phyloP scores from a whole-genome alignment of 768 basidiomycete genomes.

The Boletellus ananas region DNA sequence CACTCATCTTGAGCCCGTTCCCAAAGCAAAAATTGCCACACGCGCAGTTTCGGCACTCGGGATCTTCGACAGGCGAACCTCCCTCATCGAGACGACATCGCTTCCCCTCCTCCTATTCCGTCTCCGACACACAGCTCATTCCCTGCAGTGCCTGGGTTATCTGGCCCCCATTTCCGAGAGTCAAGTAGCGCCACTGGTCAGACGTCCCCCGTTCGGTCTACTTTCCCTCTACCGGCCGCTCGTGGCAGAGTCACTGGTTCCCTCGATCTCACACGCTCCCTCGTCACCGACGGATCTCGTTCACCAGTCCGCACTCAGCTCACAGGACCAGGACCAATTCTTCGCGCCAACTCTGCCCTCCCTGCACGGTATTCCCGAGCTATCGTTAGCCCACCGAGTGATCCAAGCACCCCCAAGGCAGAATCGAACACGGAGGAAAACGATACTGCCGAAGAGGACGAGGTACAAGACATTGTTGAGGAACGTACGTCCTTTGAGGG shows the following conservation, averaged over 20 bases:
- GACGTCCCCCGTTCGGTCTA: conserved; percentile 27
- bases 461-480: conserved; percentile 28
- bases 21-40: conserved; percentile 75
- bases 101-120: conserved; percentile 32
- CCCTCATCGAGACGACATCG: conserved; percentile 42
- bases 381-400: conserved; percentile 11
- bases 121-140: conserved; percentile 28
- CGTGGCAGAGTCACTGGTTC: conserved; percentile 22
- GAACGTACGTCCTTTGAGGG: conserved; percentile 22
- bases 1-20: background rate
- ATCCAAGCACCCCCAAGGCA: conserved; percentile 1
- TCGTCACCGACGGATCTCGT: conserved; percentile 17
- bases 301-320: conserved; percentile 27
- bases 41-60: conserved; percentile 73
- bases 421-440: conserved; percentile 21
- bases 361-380: conserved; percentile 35
- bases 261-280: conserved; percentile 21
- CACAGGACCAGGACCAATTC: conserved; percentile 31
- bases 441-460: conserved; percentile 26
- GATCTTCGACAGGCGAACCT: conserved; percentile 72
- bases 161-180: conserved; percentile 9
- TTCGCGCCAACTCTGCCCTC: conserved; percentile 40
- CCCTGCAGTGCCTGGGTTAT: conserved; percentile 8
- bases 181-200: conserved; percentile 22
- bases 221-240: conserved; percentile 33